These are phyloP conservation scores for Rosa multiflora DNA, from an alignment of 306 rosid genomes.

Conservation along the genomic window DNA sequence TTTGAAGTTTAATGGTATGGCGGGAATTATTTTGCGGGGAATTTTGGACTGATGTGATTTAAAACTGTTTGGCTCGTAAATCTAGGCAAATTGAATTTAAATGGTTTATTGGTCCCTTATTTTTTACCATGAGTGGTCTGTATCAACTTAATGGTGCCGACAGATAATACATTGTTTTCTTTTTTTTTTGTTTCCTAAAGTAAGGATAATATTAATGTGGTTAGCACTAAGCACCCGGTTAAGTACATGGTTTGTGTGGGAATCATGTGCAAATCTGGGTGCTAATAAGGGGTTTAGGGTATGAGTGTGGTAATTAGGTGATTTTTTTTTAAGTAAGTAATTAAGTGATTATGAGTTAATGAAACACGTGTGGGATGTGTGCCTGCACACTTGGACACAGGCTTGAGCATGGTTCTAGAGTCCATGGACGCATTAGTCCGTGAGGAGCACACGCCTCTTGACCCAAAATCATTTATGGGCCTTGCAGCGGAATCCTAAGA, in stretches of 20 bases:
- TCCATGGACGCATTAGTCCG: too few relatives aligned
- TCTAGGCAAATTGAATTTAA: neutral
- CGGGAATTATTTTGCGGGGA: constrained; percentile 23
- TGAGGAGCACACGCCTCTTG: neutral
- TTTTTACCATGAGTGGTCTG: neutral
- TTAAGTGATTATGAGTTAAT: neutral
- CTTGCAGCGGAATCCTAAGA: neutral
- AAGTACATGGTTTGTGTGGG: neutral
- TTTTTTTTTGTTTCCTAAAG: neutral
- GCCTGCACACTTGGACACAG: neutral
- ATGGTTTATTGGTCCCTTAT: neutral
- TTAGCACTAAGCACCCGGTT: neutral
- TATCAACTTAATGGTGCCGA: neutral
- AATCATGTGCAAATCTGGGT: neutral
- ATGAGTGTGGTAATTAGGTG: neutral
- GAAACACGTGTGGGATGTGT: neutral
- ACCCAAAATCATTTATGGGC: neutral
- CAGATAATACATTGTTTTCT: neutral
- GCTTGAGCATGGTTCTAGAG: neutral
- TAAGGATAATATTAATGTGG: neutral
- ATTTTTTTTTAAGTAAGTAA: neutral
- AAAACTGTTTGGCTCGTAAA: neutral
- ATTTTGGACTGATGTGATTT: neutral
- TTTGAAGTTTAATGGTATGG: neutral
- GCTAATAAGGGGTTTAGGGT: neutral